phyloP scores from a whole-genome alignment of 192 early-diverging fungal genomes.

The Linnemannia schmuckeri region DNA sequence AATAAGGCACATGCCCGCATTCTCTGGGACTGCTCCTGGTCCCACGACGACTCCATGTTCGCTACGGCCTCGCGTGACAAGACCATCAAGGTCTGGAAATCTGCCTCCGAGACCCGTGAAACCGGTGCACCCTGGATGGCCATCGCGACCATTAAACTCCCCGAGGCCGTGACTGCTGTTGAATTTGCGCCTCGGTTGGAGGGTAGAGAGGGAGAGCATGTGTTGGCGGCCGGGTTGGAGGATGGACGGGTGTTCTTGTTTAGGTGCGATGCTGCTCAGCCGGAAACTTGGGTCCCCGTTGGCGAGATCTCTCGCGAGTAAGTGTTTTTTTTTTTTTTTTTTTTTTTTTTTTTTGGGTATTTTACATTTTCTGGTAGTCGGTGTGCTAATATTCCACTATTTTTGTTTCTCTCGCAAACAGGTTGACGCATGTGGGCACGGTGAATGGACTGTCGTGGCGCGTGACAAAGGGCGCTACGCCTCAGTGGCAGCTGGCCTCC shows the following conservation, averaged over 20 bases:
- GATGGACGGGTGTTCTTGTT: constrained; percentile 80
- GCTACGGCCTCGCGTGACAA: constrained; percentile 96
- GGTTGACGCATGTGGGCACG: constrained; percentile 66
- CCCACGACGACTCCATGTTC: constrained; percentile 82
- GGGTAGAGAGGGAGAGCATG: constrained; percentile 59
- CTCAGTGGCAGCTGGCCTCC: constrained; percentile 71
- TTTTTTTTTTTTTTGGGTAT: not conserved
- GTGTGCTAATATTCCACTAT: constrained; percentile 28
- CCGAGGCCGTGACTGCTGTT: constrained; percentile 87
- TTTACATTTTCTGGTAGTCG: constrained; percentile 7
- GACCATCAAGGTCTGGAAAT: constrained; percentile 84
- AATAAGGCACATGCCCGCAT: constrained; percentile 92
- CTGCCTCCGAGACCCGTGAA: constrained; percentile 16
- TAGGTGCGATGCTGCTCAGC: constrained; percentile 22
- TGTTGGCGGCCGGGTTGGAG: constrained; percentile 88
- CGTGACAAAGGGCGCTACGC: constrained; percentile 23
- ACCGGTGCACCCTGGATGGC: constrained; percentile 47
- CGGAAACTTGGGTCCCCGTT: constrained; percentile 55
- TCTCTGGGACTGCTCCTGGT: constrained; percentile 93
- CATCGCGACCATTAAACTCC: constrained; percentile 77
- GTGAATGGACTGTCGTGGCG: constrained; percentile 80
- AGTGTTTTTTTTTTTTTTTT: constrained; percentile 16
- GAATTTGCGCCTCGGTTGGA: constrained; percentile 76
- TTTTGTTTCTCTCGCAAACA: constrained; percentile 19
- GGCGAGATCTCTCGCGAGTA: constrained; percentile 61